Evolutionary conservation across 768 basidiomycete genomes (phyloP).

Genomic region (Tephrocybe rancida): DNA sequence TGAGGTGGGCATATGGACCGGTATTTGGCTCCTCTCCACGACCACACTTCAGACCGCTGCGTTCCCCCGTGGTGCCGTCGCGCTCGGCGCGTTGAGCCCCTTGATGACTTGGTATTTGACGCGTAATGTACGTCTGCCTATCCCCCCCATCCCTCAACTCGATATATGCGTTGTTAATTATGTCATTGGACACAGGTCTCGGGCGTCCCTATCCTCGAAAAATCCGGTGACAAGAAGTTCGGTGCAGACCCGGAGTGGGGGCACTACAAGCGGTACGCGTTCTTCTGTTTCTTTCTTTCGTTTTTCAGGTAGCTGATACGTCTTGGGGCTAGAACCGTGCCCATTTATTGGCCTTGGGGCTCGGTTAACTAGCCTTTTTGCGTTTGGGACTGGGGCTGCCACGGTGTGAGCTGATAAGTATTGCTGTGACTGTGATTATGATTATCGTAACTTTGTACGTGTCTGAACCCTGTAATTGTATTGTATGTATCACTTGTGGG

Average conservation of each 20-base stretch:
- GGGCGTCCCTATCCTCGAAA: conserved; percentile 74
- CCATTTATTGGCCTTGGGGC: conserved; percentile 51
- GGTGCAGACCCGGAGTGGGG: conserved; percentile 56
- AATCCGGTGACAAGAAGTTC: conserved; percentile 55
- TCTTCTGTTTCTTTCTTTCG: background rate
- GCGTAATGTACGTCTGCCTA: conserved; percentile 44
- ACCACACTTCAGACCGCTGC: conserved; percentile 45
- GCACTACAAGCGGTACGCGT: conserved; percentile 56
- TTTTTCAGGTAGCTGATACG: background rate
- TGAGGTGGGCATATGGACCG: conserved; percentile 71
- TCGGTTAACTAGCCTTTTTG: conserved; percentile 23
- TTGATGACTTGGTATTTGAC: conserved; percentile 65
- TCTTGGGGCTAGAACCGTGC: conserved; percentile 35
- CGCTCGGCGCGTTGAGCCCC: conserved; percentile 57
- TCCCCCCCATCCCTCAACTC: background rate
- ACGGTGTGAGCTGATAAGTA: no score
- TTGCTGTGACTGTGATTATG: no score
- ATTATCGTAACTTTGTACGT: no score
- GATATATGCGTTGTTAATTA: background rate
- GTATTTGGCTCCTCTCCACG: conserved; percentile 62
- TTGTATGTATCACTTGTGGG: no score
- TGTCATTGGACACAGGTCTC: conserved; percentile 43
- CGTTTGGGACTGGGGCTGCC: no score
- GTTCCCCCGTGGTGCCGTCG: conserved; percentile 46
- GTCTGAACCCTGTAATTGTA: no score